Evolutionary conservation across 768 basidiomycete species (phyloP).

Genomic region (Hydnomerulius pinastri): DNA sequence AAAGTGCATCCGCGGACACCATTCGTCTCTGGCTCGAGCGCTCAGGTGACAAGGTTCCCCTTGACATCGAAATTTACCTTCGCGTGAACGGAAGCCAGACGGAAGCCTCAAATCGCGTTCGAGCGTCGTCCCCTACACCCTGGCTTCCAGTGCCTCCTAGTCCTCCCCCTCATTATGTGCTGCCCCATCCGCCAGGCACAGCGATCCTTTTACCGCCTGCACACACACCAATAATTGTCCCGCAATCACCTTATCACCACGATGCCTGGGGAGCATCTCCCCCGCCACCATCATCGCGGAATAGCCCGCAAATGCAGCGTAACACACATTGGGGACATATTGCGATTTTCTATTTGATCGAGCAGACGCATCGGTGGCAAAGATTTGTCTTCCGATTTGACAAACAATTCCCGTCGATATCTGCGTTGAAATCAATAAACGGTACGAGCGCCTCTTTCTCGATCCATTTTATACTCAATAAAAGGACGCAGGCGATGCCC

Average conservation of each 20-base stretch:
- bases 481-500: conserved; percentile 59
- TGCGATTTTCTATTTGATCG: conserved; percentile 74
- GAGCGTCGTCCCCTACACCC: conserved; percentile 31
- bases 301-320: conserved; percentile 37
- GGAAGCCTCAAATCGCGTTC: conserved; percentile 20
- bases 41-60: conserved; percentile 65
- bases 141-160: conserved; percentile 32
- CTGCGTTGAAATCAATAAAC: conserved; percentile 70
- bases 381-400: conserved; percentile 81
- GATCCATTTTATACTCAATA: conserved; percentile 1
- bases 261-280: conserved; percentile 42
- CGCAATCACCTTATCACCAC: conserved; percentile 42
- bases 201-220: conserved; percentile 37
- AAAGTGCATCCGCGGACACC: conserved; percentile 71
- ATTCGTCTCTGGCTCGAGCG: conserved; percentile 84
- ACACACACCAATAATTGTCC: conserved; percentile 47
- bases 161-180: conserved; percentile 42
- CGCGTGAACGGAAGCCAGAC: conserved; percentile 44
- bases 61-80: conserved; percentile 81
- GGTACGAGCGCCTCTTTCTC: conserved; percentile 44
- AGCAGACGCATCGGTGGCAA: conserved; percentile 83
- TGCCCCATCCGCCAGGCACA: conserved; percentile 28
- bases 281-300: conserved; percentile 27
- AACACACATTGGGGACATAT: conserved; percentile 81
- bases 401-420: conserved; percentile 72